Conservation (phyloP, 2,329 filamentous ascomycete species). For the Scleromitrula shiraiana region DNA sequence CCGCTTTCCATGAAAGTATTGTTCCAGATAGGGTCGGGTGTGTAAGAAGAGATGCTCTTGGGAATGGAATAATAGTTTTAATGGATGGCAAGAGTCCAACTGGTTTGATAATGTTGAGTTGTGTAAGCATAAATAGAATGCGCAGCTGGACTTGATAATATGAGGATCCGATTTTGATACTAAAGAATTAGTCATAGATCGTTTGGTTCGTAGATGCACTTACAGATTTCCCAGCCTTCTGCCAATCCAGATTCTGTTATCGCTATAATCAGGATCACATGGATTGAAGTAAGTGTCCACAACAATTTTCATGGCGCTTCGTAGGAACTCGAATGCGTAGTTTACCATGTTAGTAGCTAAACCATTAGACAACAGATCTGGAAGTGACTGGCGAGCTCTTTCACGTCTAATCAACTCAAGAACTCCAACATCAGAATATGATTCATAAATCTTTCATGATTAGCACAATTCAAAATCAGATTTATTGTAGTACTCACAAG, state of each 20-base stretch:
- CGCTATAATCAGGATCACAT: no score
- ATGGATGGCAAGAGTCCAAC: conserved; percentile 25
- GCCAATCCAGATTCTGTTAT: no score
- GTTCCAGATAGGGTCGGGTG: conserved; percentile 11
- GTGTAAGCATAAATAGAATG: not conserved
- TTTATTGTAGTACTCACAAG: conserved; percentile 18
- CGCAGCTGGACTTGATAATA: conserved; percentile 8
- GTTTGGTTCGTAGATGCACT: no score
- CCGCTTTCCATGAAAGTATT: conserved; percentile 14
- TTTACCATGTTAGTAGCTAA: conserved; percentile 23
- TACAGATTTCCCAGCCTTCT: no score
- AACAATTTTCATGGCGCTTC: conserved; percentile 13
- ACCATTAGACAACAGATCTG: conserved; percentile 22
- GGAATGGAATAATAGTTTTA: conserved; percentile 24
- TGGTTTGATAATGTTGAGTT: conserved; percentile 12
- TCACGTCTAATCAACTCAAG: conserved; percentile 24
- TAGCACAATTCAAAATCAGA: not conserved
- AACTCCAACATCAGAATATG: conserved; percentile 23
- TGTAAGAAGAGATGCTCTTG: conserved; percentile 13
- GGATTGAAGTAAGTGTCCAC: no score
- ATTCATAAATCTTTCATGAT: conserved; percentile 25
- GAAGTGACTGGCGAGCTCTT: conserved; percentile 12
- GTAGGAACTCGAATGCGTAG: conserved; percentile 19
- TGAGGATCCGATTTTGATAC: no score
- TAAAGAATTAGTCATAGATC: no score